Evolutionary conservation across 2,329 filamentous ascomycete species (phyloP), one percentile per base, ranked within the genome.

Genomic region (Phialocephala subalpina): DNA sequence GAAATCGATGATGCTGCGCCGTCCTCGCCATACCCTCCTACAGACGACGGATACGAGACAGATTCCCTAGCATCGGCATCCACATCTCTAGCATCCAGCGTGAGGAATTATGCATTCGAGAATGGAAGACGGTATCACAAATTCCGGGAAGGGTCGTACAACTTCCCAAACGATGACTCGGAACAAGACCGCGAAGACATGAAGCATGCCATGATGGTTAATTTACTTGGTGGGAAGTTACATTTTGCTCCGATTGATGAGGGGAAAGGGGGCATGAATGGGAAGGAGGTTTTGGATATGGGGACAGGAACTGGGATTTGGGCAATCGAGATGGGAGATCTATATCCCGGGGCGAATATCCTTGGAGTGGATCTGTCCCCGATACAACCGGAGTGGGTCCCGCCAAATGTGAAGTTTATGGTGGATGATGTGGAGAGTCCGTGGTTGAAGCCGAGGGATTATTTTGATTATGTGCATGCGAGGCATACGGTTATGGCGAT

Each of bases 381-480:
- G 0, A 87, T 88, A 47, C 86, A 89, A 72, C 85, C 86, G 2
- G 80, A 80, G 33, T 84, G 83, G 78, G 83, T 89, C 3, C 87
- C 87, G 1, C 79, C 82, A 33, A 91, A 91, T 71, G 86, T 88
- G 65, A 82, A 84, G 64, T 91, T 91, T 70, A 82, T 89, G 63
- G 83, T 91, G 40, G 89, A 92, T 73, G 88, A 92, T 73, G 84
- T 86, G 40, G 86, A 88, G 73, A 81, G 84, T n/a, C 71, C 76
- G 22, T 82, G 80, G 80, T 74, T 87, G 18, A 82, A 86, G 67
- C 82, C 83, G 5, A 72, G 75, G 3, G 82, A 86, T 66, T 80
- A 84, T 60, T 89, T 88, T 62, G 86, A 90, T 73, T 88, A 87
- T 65, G 82, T 90, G 38, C 87, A 89, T 72, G 82, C 84, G n/a